phyloP scores from a whole-genome alignment of 2,329 filamentous ascomycete species.

The Xylaria sp. region DNA sequence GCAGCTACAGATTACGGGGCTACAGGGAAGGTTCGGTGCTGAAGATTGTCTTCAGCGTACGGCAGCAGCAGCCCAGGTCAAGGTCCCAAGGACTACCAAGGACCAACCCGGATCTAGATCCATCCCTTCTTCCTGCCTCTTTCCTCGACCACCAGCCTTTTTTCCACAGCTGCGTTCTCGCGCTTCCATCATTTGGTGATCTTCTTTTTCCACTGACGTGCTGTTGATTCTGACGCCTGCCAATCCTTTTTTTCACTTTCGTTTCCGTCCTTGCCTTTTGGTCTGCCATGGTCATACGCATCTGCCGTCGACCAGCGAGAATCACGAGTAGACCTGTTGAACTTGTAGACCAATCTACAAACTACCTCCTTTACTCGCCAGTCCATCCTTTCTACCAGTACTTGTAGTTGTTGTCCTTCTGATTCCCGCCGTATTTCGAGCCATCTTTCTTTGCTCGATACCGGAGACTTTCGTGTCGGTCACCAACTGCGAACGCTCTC shows the following conservation, averaged over 20 bases:
- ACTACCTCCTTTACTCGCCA: constrained; percentile 4
- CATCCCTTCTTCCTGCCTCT: constrained; percentile 15
- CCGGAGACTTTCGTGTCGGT: constrained; percentile 3
- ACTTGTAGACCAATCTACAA: constrained; percentile 9
- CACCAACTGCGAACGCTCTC: constrained; percentile 13
- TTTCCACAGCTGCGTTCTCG: constrained; percentile 11
- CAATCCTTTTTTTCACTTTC: not conserved
- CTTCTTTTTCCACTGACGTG: constrained; percentile 8
- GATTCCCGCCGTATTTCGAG: constrained; percentile 7
- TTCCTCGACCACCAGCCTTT: constrained; percentile 13
- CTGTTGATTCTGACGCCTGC: constrained; percentile 5
- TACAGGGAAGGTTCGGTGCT: not conserved
- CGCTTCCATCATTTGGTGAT: constrained; percentile 2
- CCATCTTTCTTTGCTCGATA: constrained; percentile 8
- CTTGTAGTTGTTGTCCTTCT: constrained; percentile 1
- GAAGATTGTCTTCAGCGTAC: constrained; percentile 1
- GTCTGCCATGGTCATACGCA: not conserved
- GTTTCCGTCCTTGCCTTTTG: not conserved
- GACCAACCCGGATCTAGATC: constrained; percentile 6
- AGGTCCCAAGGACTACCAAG: not conserved
- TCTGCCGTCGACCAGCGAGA: constrained; percentile 2
- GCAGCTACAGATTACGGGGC: not conserved
- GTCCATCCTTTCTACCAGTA: constrained; percentile 8
- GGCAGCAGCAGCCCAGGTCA: not conserved
- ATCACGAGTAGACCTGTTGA: not conserved